phyloP scores from a whole-genome alignment of 345 rosid species.

The Linum trigynum region DNA sequence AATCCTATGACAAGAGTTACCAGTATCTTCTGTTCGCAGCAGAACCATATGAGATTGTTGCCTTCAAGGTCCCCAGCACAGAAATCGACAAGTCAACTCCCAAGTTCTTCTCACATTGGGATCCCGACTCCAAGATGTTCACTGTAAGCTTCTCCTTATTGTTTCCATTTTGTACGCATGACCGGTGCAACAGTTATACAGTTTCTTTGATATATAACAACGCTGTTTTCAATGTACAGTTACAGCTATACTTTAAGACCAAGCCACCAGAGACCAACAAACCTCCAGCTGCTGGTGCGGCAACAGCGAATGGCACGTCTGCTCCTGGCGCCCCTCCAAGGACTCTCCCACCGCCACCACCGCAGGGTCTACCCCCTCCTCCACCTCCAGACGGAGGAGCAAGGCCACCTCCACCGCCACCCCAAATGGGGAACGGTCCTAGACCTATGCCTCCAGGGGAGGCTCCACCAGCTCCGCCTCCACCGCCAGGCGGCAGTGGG shows the following conservation, averaged over 20 bases:
- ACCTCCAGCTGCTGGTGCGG: constrained; percentile 49
- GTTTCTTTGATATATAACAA: not conserved
- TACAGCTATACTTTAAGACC: constrained; percentile 80
- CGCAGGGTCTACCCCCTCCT: constrained; percentile 48
- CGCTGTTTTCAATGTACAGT: constrained; percentile 30
- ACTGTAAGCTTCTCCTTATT: constrained; percentile 43
- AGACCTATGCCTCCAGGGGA: constrained; percentile 66
- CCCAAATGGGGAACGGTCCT: constrained; percentile 65
- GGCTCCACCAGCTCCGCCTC: constrained; percentile 56
- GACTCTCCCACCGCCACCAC: constrained; percentile 49
- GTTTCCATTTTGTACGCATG: not conserved
- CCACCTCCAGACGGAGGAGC: constrained; percentile 45
- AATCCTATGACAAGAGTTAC: constrained; percentile 79
- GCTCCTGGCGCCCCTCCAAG: constrained; percentile 58
- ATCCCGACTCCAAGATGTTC: constrained; percentile 97
- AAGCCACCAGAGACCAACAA: constrained; percentile 74
- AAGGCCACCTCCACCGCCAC: constrained; percentile 61
- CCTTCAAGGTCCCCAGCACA: constrained; percentile 99
- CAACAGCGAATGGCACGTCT: constrained; percentile 36
- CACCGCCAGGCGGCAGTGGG: constrained; percentile 68
- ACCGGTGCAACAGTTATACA: not conserved
- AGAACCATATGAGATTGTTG: constrained; percentile 92
- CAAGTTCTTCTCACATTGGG: constrained; percentile 97
- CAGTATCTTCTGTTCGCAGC: constrained; percentile 93
- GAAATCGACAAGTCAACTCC: constrained; percentile 96